A percentile compares a stretch with the other conserved stretches of the same genome.
phyloP scores from a whole-genome alignment of 305 asterid genomes.

The Lippia alba region DNA sequence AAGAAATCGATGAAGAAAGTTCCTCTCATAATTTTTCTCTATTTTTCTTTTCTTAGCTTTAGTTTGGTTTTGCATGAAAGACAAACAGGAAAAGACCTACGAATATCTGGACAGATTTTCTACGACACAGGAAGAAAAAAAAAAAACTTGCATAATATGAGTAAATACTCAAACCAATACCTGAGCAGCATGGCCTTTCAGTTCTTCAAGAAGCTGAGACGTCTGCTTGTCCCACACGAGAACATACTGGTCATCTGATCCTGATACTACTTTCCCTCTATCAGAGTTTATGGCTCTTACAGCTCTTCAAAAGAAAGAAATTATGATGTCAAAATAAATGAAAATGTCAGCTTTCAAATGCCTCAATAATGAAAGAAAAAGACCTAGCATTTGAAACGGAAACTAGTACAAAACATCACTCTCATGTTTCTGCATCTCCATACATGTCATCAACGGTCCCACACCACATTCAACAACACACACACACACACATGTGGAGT shows the following conservation, averaged over 20 bases:
- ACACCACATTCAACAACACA: conserved; percentile 16
- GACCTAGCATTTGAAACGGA: conserved; percentile 3
- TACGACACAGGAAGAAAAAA: background rate
- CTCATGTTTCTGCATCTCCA: conserved; percentile 26
- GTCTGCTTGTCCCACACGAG: conserved; percentile 99
- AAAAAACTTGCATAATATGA: background rate
- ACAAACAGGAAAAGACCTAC: background rate
- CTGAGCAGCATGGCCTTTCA: conserved; percentile 92
- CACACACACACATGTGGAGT: background rate
- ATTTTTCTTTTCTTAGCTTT: no score
- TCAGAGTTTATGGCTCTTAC: conserved; percentile 95
- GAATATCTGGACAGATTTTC: background rate
- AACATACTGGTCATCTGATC: conserved; percentile 92
- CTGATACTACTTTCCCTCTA: conserved; percentile 91
- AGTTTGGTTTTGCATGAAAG: no score
- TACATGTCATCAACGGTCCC: conserved; percentile 25
- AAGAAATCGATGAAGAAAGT: no score
- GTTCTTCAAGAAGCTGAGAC: conserved; percentile 88
- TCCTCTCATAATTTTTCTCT: no score
- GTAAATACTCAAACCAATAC: conserved; percentile 39
- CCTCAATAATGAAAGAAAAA: background rate
- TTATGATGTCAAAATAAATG: conserved; percentile 19
- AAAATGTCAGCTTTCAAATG: background rate
- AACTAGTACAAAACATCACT: conserved; percentile 2
- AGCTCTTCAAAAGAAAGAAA: conserved; percentile 53